Evolutionary conservation across 73 alveolate genomes (phyloP), one percentile per base, ranked within the genome.

Genomic region (Urostyla sp.): DNA sequence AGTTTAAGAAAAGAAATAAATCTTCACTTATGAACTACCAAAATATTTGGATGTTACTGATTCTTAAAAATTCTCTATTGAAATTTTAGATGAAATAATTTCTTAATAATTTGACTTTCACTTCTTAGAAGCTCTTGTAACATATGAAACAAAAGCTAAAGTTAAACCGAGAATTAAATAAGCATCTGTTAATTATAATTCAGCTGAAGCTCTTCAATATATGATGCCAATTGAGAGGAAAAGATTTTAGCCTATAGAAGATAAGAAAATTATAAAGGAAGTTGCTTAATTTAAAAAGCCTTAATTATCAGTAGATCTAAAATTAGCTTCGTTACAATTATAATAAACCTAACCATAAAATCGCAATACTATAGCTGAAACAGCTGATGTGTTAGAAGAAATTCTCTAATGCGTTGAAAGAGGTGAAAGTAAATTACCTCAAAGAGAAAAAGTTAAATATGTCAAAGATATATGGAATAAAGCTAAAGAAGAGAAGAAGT

Each of bases 361-460:
- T n/a, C 23, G 89, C 35, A 55, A 58, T 5, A 37, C 60, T 20
- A 46, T 51, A 1, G n/a, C 60, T 16, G 93, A 85, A 52, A 69
- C 77, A 0, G 93, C 93, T 61, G 93, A 85, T 35, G 83, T 66
- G 15, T 28, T 85, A 1, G 93, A 85, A 46, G 93, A 85, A 63
- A 76, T 85, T 0, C 67, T 85, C 13, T 27, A 61, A 23, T 78
- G 87, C 28, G 74, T 69, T 0, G 83, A 50, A 7, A n/a, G 18
- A 4, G 88, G 93, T 32, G 13, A 40, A n/a, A 66, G 36, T 20
- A 4, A 50, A 18, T 67, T 84, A 10, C 92, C 92, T 16, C 85
- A 82, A 5, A 55, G 92, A 49, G 78, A 59, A 36, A 80, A 84
- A 49, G 27, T 58, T 35, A 37, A 82, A 73, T 58, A 11, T 20